Evolutionary conservation across 768 basidiomycete genomes (phyloP), one percentile per base, ranked within the genome.

Genomic region (Boletellus sp.): DNA sequence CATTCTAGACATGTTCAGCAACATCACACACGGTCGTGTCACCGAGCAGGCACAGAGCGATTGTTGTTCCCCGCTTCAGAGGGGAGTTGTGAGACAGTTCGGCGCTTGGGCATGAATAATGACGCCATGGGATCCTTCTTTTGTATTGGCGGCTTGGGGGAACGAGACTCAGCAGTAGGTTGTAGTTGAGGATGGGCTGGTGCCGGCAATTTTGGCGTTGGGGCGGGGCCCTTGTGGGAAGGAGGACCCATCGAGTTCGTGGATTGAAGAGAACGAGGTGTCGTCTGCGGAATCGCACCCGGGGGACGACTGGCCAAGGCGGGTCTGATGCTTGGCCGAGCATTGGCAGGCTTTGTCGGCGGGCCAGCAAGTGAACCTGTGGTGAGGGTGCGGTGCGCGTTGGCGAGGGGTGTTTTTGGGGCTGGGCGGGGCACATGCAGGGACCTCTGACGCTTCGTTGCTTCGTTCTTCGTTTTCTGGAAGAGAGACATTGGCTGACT

Each of bases 61-160:
- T 53, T 51, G 26, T 59, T 43, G 33, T 45, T 54, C 23, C 60
- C 61, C 19, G 47, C 40, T 53, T 69, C 70, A 54, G 71, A 66
- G 38, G 78, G 74, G 4, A 72, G 74, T 56, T 83, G 81, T 20
- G 80, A 80, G 58, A 80, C 69, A 20, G 80, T 74, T 51, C 84
- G 83, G 54, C 83, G 85, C 67, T 87, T 90, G 45, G 87, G 87
- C 66, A 90, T 83, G 67, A 90, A 90, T 10, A 79, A 57, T 3
- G 72, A 64, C 34, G 74, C 58, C 79, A 81, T 80, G 20, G 81
- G 83, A 63, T 87, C 80, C 67, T 76, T 87, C 73, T 81, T 86
- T 52, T 67, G 60, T 51, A 69, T 55, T 11, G 71, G 66, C 31
- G 70, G 48, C 58, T 74, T 77, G 45, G 69, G 57, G 20, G 70